phyloP scores from a whole-genome alignment of 306 rosid genomes.

The Quillaja saponaria region DNA sequence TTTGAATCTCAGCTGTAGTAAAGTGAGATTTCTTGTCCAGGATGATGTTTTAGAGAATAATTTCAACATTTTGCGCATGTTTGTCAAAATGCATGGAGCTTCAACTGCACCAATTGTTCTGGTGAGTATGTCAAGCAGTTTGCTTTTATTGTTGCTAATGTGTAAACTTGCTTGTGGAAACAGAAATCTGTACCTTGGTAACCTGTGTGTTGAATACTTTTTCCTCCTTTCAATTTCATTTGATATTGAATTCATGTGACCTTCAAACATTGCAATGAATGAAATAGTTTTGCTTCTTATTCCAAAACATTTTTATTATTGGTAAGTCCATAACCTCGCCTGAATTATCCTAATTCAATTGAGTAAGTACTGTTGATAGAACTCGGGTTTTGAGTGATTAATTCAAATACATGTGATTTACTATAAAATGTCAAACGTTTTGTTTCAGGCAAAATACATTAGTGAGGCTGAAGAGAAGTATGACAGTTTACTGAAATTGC shows the following conservation, averaged over 20 bases:
- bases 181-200: too few relatives aligned
- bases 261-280: too few relatives aligned
- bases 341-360: too few relatives aligned
- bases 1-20: conserved; percentile 22
- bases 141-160: conserved; percentile 15
- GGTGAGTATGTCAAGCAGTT: conserved; percentile 49
- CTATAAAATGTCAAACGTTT: conserved; percentile 11
- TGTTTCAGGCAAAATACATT: conserved; percentile 68
- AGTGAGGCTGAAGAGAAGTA: conserved; percentile 83
- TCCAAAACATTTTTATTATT: too few relatives aligned
- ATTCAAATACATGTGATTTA: too few relatives aligned
- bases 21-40: conserved; percentile 51
- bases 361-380: too few relatives aligned
- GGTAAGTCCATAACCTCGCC: too few relatives aligned
- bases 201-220: too few relatives aligned
- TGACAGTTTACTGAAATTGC: conserved; percentile 46
- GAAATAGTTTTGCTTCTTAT: too few relatives aligned
- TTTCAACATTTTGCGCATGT: conserved; percentile 88
- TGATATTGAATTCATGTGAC: too few relatives aligned
- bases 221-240: too few relatives aligned
- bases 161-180: conserved; percentile 13
- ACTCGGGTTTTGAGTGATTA: not conserved
- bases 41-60: conserved; percentile 86
- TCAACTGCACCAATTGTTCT: conserved; percentile 70
- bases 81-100: conserved; percentile 71